Percentiles rank a stretch among this genome's conserved stretches.
Conservation (phyloP, 345 rosid species). For the Orychophragmus violaceus region DNA sequence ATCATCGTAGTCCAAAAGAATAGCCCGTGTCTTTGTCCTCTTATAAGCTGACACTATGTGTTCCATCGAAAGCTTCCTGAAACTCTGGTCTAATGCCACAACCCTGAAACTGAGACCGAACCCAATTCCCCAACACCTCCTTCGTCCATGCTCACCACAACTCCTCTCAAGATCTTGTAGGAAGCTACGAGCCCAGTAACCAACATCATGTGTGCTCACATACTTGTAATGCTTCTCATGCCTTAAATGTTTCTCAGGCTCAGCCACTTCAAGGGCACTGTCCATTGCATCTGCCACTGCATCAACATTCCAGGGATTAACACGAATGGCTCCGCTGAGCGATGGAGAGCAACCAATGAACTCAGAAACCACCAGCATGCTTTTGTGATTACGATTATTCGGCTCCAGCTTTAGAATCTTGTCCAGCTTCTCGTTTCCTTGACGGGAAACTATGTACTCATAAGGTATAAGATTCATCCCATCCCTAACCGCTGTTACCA, state of each 20-base stretch:
- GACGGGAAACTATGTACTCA: slow-evolving; percentile 77
- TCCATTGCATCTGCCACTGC: slow-evolving; percentile 90
- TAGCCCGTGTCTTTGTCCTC: slow-evolving; percentile 57
- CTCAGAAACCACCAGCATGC: slow-evolving; percentile 89
- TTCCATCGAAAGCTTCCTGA: slow-evolving; percentile 77
- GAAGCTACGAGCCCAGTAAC: slow-evolving; percentile 87
- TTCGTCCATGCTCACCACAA: slow-evolving; percentile 54
- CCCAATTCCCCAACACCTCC: slow-evolving; percentile 88
- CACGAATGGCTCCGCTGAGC: slow-evolving; percentile 79
- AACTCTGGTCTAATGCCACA: slow-evolving; percentile 70
- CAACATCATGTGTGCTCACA: slow-evolving; percentile 83
- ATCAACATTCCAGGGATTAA: slow-evolving; percentile 85
- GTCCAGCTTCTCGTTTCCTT: slow-evolving; percentile 61
- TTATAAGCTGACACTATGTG: slow-evolving; percentile 75
- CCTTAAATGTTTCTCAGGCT: slow-evolving; percentile 69
- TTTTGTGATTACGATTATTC: slow-evolving; percentile 34
- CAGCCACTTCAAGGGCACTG: slow-evolving; percentile 58
- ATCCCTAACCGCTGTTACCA: too few relatives aligned
- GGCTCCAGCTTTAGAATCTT: slow-evolving; percentile 52
- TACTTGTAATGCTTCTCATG: slow-evolving; percentile 86
- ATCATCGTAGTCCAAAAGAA: slow-evolving; percentile 80
- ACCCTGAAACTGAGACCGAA: slow-evolving; percentile 85
- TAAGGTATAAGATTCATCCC: slow-evolving; percentile 96
- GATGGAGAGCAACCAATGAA: slow-evolving; percentile 92
- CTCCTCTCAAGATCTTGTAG: slow-evolving; percentile 82